These are phyloP conservation scores for Retiboletus fuscus DNA, from an alignment of 1,284 basidiomycete genomes.

Conservation along the genomic window DNA sequence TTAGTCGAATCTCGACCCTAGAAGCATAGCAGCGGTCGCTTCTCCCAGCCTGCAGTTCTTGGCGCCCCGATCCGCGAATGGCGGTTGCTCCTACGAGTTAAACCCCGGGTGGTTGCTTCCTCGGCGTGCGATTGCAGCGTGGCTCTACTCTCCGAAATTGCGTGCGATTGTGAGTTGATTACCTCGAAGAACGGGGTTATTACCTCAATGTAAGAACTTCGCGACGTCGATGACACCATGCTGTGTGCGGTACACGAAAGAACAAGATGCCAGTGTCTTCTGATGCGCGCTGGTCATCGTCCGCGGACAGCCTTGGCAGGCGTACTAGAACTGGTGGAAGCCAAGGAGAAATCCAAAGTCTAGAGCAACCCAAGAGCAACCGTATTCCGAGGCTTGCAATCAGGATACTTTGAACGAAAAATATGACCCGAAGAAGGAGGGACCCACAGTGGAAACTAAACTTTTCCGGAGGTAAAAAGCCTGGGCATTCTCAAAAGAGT, in stretches of 20 bases:
- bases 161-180: conserved; percentile 12
- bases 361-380: conserved; percentile 18
- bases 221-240: background rate
- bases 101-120: conserved; percentile 7
- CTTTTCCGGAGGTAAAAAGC: conserved; percentile 4
- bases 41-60: conserved; percentile 31
- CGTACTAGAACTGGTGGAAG: conserved; percentile 9
- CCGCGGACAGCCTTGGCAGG: conserved; percentile 28
- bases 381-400: conserved; percentile 20
- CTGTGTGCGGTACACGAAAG: background rate
- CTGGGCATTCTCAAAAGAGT: conserved; percentile 21
- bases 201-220: conserved; percentile 21
- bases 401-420: conserved; percentile 18
- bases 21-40: conserved; percentile 16
- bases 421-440: background rate
- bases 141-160: background rate
- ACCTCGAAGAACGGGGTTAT: conserved; percentile 10
- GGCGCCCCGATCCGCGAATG: conserved; percentile 38
- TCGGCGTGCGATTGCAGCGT: conserved; percentile 8
- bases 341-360: conserved; percentile 29
- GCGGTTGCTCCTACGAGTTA: conserved; percentile 15
- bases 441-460: background rate
- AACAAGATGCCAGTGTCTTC: conserved; percentile 5
- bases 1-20: conserved; percentile 12
- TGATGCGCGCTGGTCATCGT: background rate